Base-by-base conservation (phyloP, 495 filamentous ascomycete genomes). In the Terfezia claveryi region DNA sequence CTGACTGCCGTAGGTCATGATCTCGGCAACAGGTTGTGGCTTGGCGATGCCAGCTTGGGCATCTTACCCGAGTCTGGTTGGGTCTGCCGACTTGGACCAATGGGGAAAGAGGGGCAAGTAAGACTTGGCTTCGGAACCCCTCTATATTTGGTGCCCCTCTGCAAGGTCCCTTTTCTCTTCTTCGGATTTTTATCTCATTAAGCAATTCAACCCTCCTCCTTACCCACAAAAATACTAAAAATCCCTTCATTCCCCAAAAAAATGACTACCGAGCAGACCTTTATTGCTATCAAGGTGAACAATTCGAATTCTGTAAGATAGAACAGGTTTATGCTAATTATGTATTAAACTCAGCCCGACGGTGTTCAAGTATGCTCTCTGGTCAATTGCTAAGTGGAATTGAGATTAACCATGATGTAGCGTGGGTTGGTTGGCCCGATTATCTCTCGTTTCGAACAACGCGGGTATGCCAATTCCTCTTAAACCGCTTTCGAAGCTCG, bases 391-490 rank as follows among this genome's bases (percentile, higher is more conserved):
- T 7, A 32, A 32, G 27, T 51, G 50, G 16, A 53, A 50, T 50
- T 58, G 38, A 56, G 49, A 52, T 67, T 64, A 62, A 67, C 44
- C 37, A 49, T 38, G 56, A 32, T 50, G 50, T 65, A 93, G 89
- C 89, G 91, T 76, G 91, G 91, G 74, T 82, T 98, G 64, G 72
- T 98, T 71, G 91, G 87, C 65, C 78, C 83, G 71, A 96, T 98
- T 78, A 85, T 98, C 77, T 76, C 78, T 66, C 85, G 92, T 73
- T 98, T 98, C 73, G 91, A 98, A 83, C 73, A 77, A 68, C 83
- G 91, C 65, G 89, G 85, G 84, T 83, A 71, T 59, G 80, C 72
- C 52, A 32, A 32, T 32, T 32, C 7, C 7, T 32, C 27, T 7
- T 32, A 7, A 32, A 4, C 27, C 4, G 27, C 27, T 32, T 7